phyloP scores from a whole-genome alignment of 23 red algal genomes.

The Gracilariopsis chorda region DNA sequence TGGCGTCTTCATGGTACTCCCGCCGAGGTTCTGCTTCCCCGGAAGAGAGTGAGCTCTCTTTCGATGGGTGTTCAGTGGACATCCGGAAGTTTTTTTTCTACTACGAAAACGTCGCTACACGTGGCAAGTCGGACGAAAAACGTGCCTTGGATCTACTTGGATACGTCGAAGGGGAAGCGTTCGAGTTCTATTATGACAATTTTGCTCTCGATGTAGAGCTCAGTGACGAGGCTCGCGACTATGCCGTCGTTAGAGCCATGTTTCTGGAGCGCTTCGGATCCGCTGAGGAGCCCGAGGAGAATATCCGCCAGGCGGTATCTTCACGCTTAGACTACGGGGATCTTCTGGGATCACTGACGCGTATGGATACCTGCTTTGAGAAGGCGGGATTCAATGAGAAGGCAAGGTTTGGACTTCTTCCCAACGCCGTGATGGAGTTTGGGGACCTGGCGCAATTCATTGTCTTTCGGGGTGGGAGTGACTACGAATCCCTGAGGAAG shows the following conservation, averaged over 20 bases:
- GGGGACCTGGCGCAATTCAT: neutral
- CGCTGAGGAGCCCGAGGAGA: neutral
- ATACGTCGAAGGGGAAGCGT: neutral
- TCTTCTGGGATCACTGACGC: neutral
- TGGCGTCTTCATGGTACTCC: too few relatives aligned
- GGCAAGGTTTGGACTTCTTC: neutral
- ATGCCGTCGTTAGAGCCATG: neutral
- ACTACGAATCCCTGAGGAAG: constrained; percentile 3
- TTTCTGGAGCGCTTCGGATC: neutral
- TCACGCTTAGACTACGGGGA: neutral
- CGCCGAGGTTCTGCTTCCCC: too few relatives aligned
- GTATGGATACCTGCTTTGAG: neutral
- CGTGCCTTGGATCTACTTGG: neutral
- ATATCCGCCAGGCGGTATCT: neutral
- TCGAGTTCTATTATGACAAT: constrained; percentile 24
- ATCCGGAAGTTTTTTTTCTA: neutral
- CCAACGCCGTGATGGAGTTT: neutral
- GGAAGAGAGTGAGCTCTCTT: too few relatives aligned
- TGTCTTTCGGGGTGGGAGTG: neutral
- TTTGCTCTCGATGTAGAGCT: neutral
- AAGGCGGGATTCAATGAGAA: neutral
- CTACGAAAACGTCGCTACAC: neutral
- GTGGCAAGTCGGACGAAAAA: neutral
- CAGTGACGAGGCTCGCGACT: neutral
- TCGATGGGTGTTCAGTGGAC: neutral